phyloP scores from a whole-genome alignment of 2,329 filamentous ascomycete species.

The Ascochyta clinopodiicola region DNA sequence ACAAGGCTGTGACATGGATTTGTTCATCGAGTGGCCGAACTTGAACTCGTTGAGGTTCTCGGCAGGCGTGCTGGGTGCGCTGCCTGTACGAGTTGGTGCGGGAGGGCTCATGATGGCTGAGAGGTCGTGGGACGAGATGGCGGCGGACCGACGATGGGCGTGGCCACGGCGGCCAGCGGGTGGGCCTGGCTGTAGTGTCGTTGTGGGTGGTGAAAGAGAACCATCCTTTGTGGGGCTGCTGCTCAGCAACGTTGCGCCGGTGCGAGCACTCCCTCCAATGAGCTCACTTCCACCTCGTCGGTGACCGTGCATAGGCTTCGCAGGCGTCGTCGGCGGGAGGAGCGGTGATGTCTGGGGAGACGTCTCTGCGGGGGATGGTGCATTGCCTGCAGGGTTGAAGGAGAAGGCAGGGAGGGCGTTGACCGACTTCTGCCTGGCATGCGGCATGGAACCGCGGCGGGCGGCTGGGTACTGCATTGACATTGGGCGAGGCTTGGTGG shows the following conservation, averaged over 20 bases:
- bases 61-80: conserved; percentile 68
- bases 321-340: conserved; percentile 53
- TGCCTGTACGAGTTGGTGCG: conserved; percentile 62
- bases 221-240: conserved; percentile 73
- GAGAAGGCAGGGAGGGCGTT: conserved; percentile 56
- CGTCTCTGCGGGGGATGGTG: conserved; percentile 35
- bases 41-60: conserved; percentile 51
- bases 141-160: conserved; percentile 78
- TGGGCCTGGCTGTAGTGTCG: conserved; percentile 56
- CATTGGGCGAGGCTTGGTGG: conserved; percentile 46
- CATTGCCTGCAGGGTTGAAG: conserved; percentile 55
- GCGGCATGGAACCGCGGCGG: conserved; percentile 43
- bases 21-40: conserved; percentile 46
- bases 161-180: conserved; percentile 70
- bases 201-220: conserved; percentile 62
- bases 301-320: conserved; percentile 65
- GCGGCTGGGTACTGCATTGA: conserved; percentile 47
- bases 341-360: conserved; percentile 50
- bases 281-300: conserved; percentile 85
- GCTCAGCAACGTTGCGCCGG: conserved; percentile 64
- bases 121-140: conserved; percentile 84
- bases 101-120: conserved; percentile 70
- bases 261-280: conserved; percentile 71
- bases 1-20: conserved; percentile 50
- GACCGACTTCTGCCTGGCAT: conserved; percentile 50